phyloP scores from a whole-genome alignment of 2,329 filamentous ascomycete genomes.

The Fusarium sp. region DNA sequence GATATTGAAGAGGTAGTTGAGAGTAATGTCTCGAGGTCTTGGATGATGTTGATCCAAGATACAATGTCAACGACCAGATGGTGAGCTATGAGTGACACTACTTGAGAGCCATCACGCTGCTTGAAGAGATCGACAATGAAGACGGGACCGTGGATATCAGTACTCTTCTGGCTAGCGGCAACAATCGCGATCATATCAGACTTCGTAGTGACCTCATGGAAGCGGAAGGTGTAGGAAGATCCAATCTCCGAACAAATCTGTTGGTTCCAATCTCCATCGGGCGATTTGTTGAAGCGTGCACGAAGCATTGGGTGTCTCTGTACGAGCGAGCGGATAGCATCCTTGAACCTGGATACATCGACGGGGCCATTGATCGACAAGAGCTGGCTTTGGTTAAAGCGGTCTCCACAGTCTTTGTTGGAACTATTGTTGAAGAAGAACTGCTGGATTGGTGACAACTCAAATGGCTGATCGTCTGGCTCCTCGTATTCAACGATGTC shows the following conservation, averaged over 20 bases:
- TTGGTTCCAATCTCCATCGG: constrained; percentile 39
- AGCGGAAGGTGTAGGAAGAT: constrained; percentile 40
- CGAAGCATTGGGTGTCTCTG: constrained; percentile 56
- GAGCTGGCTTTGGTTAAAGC: constrained; percentile 63
- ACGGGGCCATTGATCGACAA: constrained; percentile 51
- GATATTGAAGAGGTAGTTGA: constrained; percentile 33
- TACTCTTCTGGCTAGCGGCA: constrained; percentile 4
- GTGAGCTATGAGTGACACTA: constrained; percentile 54
- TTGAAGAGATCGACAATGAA: constrained; percentile 28
- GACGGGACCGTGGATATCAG: constrained; percentile 12
- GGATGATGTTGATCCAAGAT: constrained; percentile 62
- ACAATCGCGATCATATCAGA: constrained; percentile 14
- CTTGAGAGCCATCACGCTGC: constrained; percentile 30
- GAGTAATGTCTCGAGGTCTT: constrained; percentile 60
- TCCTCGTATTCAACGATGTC: constrained; percentile 6
- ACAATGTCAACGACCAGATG: constrained; percentile 62
- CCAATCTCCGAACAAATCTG: constrained; percentile 42
- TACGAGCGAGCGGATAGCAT: constrained; percentile 49
- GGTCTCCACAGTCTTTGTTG: constrained; percentile 49
- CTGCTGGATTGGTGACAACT: constrained; percentile 61
- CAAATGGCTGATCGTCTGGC: constrained; percentile 47
- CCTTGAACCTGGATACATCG: constrained; percentile 17
- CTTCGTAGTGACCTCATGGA: constrained; percentile 27
- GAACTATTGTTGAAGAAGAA: constrained; percentile 57
- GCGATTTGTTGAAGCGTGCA: constrained; percentile 49